Conservation (phyloP, 2,329 filamentous ascomycete species). For the Phialemoniopsis sp. region DNA sequence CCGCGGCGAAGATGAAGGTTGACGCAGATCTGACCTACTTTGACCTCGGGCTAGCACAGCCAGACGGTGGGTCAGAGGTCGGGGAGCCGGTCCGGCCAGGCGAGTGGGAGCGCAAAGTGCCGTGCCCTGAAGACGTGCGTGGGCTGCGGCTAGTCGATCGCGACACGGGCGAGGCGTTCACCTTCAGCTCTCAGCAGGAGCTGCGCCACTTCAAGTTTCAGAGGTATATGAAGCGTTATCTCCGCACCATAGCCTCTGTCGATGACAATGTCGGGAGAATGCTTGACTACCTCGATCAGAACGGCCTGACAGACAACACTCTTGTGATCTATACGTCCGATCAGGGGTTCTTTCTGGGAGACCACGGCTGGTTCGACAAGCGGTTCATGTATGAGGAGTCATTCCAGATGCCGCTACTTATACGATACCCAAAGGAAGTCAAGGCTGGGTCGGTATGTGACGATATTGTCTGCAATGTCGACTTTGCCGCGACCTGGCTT, state of each 20-base stretch:
- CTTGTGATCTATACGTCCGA: slow-evolving; percentile 50
- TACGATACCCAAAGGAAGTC: slow-evolving; percentile 39
- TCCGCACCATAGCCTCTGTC: slow-evolving; percentile 45
- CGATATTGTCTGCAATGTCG: slow-evolving; percentile 49
- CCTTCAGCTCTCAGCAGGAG: slow-evolving; percentile 32
- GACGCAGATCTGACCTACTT: slow-evolving; percentile 46
- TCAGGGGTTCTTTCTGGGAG: slow-evolving; percentile 52
- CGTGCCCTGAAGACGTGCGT: slow-evolving; percentile 24
- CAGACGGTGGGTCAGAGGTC: slow-evolving; percentile 37
- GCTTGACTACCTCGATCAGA: slow-evolving; percentile 38
- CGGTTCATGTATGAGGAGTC: slow-evolving; percentile 54
- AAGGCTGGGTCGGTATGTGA: slow-evolving; percentile 29
- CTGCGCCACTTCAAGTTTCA: slow-evolving; percentile 51
- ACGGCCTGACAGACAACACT: slow-evolving; percentile 37
- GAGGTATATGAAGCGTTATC: slow-evolving; percentile 51
- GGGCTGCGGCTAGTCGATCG: slow-evolving; percentile 32
- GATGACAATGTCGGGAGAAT: slow-evolving; percentile 48
- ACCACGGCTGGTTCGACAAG: slow-evolving; percentile 56
- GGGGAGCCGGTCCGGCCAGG: no score
- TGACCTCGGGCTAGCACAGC: slow-evolving; percentile 46
- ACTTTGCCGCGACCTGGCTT: slow-evolving; percentile 47
- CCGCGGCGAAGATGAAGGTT: slow-evolving; percentile 45
- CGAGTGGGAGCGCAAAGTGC: no score
- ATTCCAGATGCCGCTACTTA: slow-evolving; percentile 52
- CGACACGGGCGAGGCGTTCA: slow-evolving; percentile 42